Conservation (phyloP, 2,329 filamentous ascomycete species). For the Fusarium euwallaceae region DNA sequence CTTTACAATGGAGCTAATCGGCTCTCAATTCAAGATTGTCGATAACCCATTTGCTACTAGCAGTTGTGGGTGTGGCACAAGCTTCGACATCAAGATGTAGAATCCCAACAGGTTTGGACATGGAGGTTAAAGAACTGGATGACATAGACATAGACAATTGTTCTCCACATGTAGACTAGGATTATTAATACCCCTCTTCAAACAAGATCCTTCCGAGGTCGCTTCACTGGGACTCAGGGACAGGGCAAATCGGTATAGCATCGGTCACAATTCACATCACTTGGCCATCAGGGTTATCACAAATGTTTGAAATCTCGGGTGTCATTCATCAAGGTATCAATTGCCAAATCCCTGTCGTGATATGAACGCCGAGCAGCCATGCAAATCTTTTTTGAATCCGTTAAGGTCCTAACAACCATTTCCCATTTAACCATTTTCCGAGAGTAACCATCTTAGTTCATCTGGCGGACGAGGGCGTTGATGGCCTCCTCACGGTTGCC, state of each 20-base stretch:
- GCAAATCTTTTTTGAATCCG: conserved; percentile 50
- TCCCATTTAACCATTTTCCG: conserved; percentile 42
- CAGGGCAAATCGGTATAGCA: neutral
- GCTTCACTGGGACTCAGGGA: neutral
- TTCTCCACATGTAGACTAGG: conserved; percentile 23
- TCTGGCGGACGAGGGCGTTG: conserved; percentile 95
- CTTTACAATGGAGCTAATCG: conserved; percentile 94
- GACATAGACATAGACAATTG: conserved; percentile 23
- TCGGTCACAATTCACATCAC: neutral
- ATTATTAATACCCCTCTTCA: conserved; percentile 39
- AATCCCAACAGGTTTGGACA: neutral
- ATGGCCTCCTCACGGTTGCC: conserved; percentile 99
- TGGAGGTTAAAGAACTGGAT: conserved; percentile 1
- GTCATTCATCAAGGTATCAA: conserved; percentile 59
- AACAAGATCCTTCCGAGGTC: neutral
- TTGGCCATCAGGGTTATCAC: conserved; percentile 34
- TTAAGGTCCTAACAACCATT: conserved; percentile 45
- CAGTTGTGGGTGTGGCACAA: conserved; percentile 96
- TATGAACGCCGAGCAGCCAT: conserved; percentile 58
- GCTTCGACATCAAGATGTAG: conserved; percentile 89
- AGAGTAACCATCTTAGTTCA: conserved; percentile 79
- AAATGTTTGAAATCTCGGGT: conserved; percentile 52
- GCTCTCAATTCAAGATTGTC: conserved; percentile 91
- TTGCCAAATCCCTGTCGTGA: conserved; percentile 56
- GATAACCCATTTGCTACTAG: conserved; percentile 93